Evolutionary conservation across 1,284 basidiomycete species (phyloP).

Genomic region (Sporisorium scitamineum): DNA sequence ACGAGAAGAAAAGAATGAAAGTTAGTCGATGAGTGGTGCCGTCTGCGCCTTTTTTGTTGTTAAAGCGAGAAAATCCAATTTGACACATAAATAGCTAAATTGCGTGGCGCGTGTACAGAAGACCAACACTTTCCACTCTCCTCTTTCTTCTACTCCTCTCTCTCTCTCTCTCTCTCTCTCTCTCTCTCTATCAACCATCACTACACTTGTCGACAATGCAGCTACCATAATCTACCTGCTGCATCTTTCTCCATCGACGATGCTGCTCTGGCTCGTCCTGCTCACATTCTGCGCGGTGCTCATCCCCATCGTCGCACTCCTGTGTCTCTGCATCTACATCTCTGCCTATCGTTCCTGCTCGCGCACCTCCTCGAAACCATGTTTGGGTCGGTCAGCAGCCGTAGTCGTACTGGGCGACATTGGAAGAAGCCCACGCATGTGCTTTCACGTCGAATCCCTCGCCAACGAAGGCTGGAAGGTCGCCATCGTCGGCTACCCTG

Average conservation of each 20-base stretch:
- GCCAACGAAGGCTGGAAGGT: conserved; percentile 83
- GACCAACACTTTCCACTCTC: background rate
- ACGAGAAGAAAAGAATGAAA: background rate
- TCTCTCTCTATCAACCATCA: background rate
- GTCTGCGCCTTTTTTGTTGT: too few relatives aligned
- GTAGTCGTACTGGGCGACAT: conserved; percentile 96
- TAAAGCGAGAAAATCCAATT: too few relatives aligned
- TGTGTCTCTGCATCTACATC: conserved; percentile 57
- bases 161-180: too few relatives aligned
- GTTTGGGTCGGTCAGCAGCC: conserved; percentile 73
- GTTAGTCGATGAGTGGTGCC: too few relatives aligned
- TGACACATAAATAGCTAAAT: too few relatives aligned
- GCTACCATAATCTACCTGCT: background rate
- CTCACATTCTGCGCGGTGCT: conserved; percentile 39
- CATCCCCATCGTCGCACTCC: conserved; percentile 30
- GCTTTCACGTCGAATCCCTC: conserved; percentile 96
- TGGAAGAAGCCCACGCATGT: conserved; percentile 95
- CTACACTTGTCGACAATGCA: background rate
- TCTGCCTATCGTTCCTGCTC: conserved; percentile 43
- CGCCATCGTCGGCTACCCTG: conserved; percentile 82
- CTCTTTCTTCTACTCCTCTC: too few relatives aligned
- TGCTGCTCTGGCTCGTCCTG: conserved; percentile 44
- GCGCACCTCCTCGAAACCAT: conserved; percentile 11
- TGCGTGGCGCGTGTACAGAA: background rate
- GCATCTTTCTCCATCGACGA: background rate